Percentiles rank a stretch among this genome's conserved stretches.
Conservation (phyloP, 345 rosid species). For the Aquilaria malaccensis region DNA sequence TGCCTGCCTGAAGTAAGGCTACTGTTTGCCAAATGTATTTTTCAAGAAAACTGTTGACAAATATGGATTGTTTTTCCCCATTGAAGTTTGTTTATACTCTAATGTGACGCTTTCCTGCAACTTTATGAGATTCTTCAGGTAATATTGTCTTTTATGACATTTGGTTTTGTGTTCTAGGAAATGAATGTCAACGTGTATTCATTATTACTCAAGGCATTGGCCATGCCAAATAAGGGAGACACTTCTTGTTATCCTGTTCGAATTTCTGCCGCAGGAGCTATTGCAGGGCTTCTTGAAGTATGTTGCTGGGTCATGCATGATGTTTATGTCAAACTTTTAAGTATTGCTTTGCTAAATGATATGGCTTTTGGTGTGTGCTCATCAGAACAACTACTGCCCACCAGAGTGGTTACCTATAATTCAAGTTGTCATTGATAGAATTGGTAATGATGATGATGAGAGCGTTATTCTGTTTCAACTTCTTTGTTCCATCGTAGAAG, state of each 20-base stretch:
- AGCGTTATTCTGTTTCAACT: slow-evolving; percentile 57
- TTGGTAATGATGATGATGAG: slow-evolving; percentile 67
- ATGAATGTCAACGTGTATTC: slow-evolving; percentile 62
- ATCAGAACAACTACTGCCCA: slow-evolving; percentile 72
- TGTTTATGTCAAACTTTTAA: slow-evolving; percentile 7
- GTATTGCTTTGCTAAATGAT: slow-evolving; percentile 14
- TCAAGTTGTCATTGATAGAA: slow-evolving; percentile 56
- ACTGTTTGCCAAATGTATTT: slow-evolving; percentile 8
- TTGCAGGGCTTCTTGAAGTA: slow-evolving; percentile 67
- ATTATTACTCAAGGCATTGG: slow-evolving; percentile 65
- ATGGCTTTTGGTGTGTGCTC: slow-evolving; percentile 11
- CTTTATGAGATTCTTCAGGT: background rate
- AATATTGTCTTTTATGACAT: background rate
- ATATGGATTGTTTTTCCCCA: background rate
- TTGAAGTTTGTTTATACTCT: slow-evolving; percentile 4
- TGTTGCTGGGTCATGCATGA: slow-evolving; percentile 11
- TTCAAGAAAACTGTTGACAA: background rate
- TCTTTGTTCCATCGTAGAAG: slow-evolving; percentile 59
- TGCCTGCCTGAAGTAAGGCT: slow-evolving; percentile 67
- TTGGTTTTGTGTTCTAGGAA: slow-evolving; percentile 40
- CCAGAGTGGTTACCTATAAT: slow-evolving; percentile 79
- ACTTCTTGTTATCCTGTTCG: slow-evolving; percentile 71
- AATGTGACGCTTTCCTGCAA: background rate
- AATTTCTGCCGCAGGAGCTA: slow-evolving; percentile 76
- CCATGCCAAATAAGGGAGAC: slow-evolving; percentile 46